Conservation (phyloP, 202 grass and related monocot species). For the Bolboschoenoplectus hybrid region DNA sequence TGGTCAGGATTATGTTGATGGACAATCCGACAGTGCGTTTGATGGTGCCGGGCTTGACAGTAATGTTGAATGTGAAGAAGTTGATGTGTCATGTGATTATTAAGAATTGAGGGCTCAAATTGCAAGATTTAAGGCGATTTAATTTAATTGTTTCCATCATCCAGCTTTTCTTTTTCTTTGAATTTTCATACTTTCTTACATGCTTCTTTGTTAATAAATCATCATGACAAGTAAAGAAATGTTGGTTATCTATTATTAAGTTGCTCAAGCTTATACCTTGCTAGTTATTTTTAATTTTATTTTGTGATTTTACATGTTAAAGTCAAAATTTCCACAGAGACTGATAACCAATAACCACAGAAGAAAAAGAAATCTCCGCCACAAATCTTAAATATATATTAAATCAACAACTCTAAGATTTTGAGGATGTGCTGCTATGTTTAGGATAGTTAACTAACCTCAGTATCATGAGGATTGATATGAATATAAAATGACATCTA, state of each 20-base stretch:
- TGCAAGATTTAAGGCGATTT: background rate
- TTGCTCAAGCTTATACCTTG: background rate
- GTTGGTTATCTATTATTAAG: background rate
- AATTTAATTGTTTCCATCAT: background rate
- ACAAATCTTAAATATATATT: background rate
- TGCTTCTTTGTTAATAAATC: background rate
- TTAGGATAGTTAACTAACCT: background rate
- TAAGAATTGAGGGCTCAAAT: slow-evolving; percentile 4
- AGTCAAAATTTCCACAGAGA: background rate
- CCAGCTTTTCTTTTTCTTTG: background rate
- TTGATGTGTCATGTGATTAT: background rate
- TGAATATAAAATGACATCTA: background rate
- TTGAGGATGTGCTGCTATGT: background rate
- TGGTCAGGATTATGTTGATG: background rate
- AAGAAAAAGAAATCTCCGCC: background rate
- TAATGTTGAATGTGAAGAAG: slow-evolving; percentile 13
- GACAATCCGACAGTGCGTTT: background rate
- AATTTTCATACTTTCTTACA: background rate
- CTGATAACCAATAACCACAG: background rate
- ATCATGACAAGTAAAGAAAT: background rate
- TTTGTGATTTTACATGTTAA: background rate
- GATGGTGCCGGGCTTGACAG: background rate
- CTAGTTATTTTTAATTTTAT: background rate
- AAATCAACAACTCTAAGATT: background rate
- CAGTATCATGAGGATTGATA: background rate